Evolutionary conservation across 1,284 basidiomycete genomes (phyloP), one percentile per base, ranked within the genome.

Genomic region (Sparassis latifolia): DNA sequence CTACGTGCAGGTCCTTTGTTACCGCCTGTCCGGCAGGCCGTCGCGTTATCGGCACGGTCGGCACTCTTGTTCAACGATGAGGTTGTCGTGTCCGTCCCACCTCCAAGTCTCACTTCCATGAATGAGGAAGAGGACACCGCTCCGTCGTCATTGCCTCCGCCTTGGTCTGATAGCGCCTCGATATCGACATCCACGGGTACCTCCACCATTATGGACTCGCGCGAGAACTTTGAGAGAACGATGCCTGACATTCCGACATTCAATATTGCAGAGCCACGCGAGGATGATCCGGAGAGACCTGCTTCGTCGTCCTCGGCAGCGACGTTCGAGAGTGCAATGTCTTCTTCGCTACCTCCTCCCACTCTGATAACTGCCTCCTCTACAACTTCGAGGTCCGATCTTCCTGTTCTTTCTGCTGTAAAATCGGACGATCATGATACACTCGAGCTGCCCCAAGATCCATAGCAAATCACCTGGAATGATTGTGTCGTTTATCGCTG

Each of bases 1-100:
- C 69, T 79, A 20, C 77, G 84, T 31, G 70, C 73, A 2, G 65
- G 65, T 3, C 59, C 61, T 0, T 57, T 62, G 53, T 55, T 62
- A 3, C 45, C 51, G 0, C 58, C 63, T 7, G 53, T 53, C 27
- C 55, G 62, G n/a, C 53, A 56, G 42, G 52, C 56, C 7, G 44
- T 58, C 54, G 60, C 28, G 51, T 59, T 7, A 49, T 53, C 28
- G 20, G 51, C 49, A 44, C 56, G 52, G 51, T 44, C 6, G 43
- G 57, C 47, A 9, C 60, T 60, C 45, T 60, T 53, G 50, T 61
- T 62, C 48, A 61, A 65, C 44, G 61, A 62, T 10, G 27, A 28
- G n/a, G 3, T 39, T 30, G 10, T 30, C 2, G 27, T 27, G 2
- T 30, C 31, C 27, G 5, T 42, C 20, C 10, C 6, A 27, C 33